These are phyloP conservation scores for Paraglomus brasilianum DNA, from an alignment of 192 early-diverging fungal genomes.

Conservation along the genomic window DNA sequence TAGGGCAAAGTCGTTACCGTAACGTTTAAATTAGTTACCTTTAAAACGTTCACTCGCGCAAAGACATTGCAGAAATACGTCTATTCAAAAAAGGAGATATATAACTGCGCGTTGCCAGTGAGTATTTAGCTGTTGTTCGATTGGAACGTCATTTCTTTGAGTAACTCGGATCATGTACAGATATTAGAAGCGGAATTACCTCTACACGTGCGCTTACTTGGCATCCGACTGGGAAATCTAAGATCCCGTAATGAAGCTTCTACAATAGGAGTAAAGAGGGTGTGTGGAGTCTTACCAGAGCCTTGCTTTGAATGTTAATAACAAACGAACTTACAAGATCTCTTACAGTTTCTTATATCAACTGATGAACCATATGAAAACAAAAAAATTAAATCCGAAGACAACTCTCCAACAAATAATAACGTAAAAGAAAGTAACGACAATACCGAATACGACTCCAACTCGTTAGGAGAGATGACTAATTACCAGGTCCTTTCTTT, in stretches of 20 bases:
- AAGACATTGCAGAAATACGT: conserved; percentile 41
- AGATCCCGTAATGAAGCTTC: conserved; percentile 22
- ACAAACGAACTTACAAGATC: too few relatives aligned
- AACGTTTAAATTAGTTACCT: conserved; percentile 47
- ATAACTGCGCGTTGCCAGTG: conserved; percentile 34
- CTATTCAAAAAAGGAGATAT: conserved; percentile 36
- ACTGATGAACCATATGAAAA: too few relatives aligned
- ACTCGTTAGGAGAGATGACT: too few relatives aligned
- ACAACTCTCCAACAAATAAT: background rate
- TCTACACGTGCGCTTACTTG: conserved; percentile 53
- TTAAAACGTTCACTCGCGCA: conserved; percentile 42
- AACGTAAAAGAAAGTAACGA: background rate
- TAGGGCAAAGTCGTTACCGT: conserved; percentile 46
- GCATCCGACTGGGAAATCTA: conserved; percentile 40
- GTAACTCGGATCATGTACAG: conserved; percentile 10
- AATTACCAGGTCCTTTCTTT: too few relatives aligned
- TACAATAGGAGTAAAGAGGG: conserved; percentile 32
- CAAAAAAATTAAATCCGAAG: background rate
- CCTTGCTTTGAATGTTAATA: too few relatives aligned
- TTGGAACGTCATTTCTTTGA: background rate
- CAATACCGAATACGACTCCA: background rate
- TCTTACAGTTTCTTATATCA: too few relatives aligned
- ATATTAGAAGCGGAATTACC: conserved; percentile 47
- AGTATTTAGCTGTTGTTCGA: background rate
- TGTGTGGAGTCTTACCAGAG: conserved; percentile 4